phyloP scores from a whole-genome alignment of 148 eudicot genomes.

The Pouteria glomerata region DNA sequence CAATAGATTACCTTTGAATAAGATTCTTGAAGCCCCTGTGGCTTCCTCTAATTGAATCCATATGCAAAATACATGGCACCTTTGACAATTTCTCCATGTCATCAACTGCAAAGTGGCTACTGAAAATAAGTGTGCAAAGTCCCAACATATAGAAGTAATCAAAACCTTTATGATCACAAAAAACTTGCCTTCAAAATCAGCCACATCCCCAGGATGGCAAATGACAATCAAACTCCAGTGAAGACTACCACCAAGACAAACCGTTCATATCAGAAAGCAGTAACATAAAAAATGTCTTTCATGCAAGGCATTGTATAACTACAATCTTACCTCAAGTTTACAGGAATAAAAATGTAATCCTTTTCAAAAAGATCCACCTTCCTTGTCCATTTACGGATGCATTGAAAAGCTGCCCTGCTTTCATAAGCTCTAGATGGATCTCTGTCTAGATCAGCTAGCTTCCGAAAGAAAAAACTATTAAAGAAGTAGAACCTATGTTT shows the following conservation, averaged over 20 bases:
- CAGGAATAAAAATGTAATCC: constrained; percentile 87
- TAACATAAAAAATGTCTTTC: constrained; percentile 4
- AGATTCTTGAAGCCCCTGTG: constrained; percentile 69
- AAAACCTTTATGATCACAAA: constrained; percentile 5
- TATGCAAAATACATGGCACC: constrained; percentile 79
- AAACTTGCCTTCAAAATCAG: constrained; percentile 39
- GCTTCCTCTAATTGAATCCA: constrained; percentile 88
- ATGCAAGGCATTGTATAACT: neutral
- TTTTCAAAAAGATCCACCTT: constrained; percentile 76
- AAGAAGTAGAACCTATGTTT: constrained; percentile 65
- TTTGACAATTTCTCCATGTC: constrained; percentile 29
- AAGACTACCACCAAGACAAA: constrained; percentile 38
- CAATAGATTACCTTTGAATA: constrained; percentile 49
- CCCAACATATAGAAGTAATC: neutral
- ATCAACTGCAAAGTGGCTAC: constrained; percentile 36
- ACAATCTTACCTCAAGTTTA: constrained; percentile 70
- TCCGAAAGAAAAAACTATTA: constrained; percentile 81
- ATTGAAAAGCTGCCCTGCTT: constrained; percentile 71
- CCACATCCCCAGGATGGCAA: constrained; percentile 80
- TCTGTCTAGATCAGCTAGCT: constrained; percentile 72
- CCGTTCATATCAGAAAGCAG: neutral
- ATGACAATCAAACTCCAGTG: constrained; percentile 94
- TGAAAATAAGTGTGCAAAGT: constrained; percentile 7
- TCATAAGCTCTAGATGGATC: constrained; percentile 40
- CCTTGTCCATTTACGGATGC: constrained; percentile 88